Evolutionary conservation across 2,329 filamentous ascomycete species (phyloP), one percentile per base, ranked within the genome.

Genomic region (Penicillium crustosum): DNA sequence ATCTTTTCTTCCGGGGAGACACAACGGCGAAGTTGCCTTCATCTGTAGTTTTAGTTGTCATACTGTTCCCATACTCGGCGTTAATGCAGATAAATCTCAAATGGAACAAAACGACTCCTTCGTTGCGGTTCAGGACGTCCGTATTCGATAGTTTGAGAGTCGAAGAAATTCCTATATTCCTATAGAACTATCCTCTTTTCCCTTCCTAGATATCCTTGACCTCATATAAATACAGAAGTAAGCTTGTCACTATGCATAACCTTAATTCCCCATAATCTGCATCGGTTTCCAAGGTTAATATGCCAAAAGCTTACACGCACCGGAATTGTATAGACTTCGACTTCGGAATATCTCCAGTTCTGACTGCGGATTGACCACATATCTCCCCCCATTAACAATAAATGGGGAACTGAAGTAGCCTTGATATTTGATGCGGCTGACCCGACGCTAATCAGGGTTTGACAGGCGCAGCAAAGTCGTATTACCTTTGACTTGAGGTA

Each of bases 1-100:
- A 84, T 73, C 47, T 78, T 73, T 60, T 81, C 81, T 55, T 82
- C 82, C 4, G 74, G 58, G 27, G 71, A 64, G 17, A 81, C 80
- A n/a, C 71, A 68, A 82, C 83, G 31, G 65, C 69, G 25, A 81
- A 65, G 4, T 72, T 74, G 39, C 74, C 71, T 58, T 78, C 73
- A 53, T 77, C 77, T 25, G 81, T 79, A 59, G 53, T 36, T 7
- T 31, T 21, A 42, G 44, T 50, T 12, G 51, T 45, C 19, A 17
- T 53, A 47, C 29, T 12, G n/a, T 38, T 25, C 10, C 51, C 50
- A 49, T 55, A 10, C 29, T 15, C 43, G 33, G 57, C 52, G 42
- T 48, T 33, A n/a, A 52, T 19, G 17, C 53, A 47, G 42, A 42
- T 42, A 17, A 57, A 43, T 6, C 5, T 47, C 1, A 44, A 49